Conservation (phyloP, 495 filamentous ascomycete species). For the Neurospora sp. region DNA sequence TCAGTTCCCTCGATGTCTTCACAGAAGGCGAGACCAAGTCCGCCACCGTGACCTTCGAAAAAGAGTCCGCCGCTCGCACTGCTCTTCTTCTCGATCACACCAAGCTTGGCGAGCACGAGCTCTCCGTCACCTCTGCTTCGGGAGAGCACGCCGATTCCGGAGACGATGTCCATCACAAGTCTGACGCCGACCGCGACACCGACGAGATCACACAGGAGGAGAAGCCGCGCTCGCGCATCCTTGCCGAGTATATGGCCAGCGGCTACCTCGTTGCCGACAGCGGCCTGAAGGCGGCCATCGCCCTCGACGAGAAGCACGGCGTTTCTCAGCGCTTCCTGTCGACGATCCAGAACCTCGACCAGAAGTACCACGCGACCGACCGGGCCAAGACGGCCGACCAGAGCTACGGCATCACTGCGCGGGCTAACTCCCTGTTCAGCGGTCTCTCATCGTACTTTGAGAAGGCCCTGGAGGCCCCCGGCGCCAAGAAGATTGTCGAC, state of each 20-base stretch:
- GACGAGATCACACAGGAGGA: slow-evolving; percentile 69
- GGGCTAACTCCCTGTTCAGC: slow-evolving; percentile 52
- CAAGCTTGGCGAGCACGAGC: slow-evolving; percentile 70
- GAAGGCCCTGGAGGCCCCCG: slow-evolving; percentile 75
- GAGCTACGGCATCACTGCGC: slow-evolving; percentile 61
- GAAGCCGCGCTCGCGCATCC: slow-evolving; percentile 83
- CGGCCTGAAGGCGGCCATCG: slow-evolving; percentile 76
- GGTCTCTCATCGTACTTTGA: slow-evolving; percentile 75
- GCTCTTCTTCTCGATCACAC: slow-evolving; percentile 95
- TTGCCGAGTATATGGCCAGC: slow-evolving; percentile 92
- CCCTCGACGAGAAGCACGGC: slow-evolving; percentile 84
- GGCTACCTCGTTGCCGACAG: slow-evolving; percentile 81
- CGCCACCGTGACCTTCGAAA: slow-evolving; percentile 91
- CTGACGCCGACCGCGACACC: slow-evolving; percentile 51
- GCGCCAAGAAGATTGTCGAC: slow-evolving; percentile 70
- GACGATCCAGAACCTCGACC: slow-evolving; percentile 66
- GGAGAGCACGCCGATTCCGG: slow-evolving; percentile 33
- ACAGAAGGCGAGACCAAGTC: slow-evolving; percentile 57
- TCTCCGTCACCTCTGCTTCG: slow-evolving; percentile 58
- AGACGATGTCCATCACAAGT: slow-evolving; percentile 46
- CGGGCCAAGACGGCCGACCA: slow-evolving; percentile 66
- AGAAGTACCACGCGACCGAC: slow-evolving; percentile 70
- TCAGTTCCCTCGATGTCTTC: slow-evolving; percentile 67
- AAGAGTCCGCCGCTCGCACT: slow-evolving; percentile 89
- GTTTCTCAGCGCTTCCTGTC: slow-evolving; percentile 66